Evolutionary conservation across 176 grass and related monocot species (phyloP), one percentile per base, ranked within the genome.

Genomic region (Rhynchospora pubera): DNA sequence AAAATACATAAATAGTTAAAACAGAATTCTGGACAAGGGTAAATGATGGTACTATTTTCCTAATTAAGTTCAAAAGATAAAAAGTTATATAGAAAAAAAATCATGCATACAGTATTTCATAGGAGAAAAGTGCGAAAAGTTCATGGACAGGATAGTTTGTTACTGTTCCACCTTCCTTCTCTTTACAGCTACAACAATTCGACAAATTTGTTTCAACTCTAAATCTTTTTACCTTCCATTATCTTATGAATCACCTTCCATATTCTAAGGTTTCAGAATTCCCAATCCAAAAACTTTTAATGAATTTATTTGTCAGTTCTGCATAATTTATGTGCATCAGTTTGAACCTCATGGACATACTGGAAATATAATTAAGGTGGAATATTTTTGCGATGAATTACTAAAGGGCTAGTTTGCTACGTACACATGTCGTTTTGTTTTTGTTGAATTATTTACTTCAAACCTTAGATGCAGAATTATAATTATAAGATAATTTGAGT

Each of bases 21-120:
- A 56, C 32, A 56, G 47, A 56, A 32, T 77, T 30, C 13, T 55
- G 72, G 72, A 30, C 12, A 53, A 77, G 72, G 48, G 23, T 77
- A 77, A 77, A 77, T 77, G 72, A 77, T 50, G 48, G 7, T 76
- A n/a, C n/a, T n/a, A 42, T 67, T 16, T 42, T 55, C 48, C 72
- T 56, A 56, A 56, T 4, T 43, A 42, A 68, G 12, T 56, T 23
- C 19, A 61, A 22, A 10, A 28, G 8, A 32, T 8, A 9, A 51
- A 74, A 72, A 72, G 4, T 2, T 16, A 11, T 12, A 39, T 11
- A 47, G 18, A 47, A 71, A 44, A n/a, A 71, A 22, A 48, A 1
- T 22, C n/a, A 72, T 72, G 44, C 43, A 21, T 71, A n/a, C 18
- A 71, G 11, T 46, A 47, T 71, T 71, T 46, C 18, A 71, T 22